These are phyloP conservation scores for Begonia masoniana DNA, from an alignment of 306 rosid species.

Conservation along the genomic window DNA sequence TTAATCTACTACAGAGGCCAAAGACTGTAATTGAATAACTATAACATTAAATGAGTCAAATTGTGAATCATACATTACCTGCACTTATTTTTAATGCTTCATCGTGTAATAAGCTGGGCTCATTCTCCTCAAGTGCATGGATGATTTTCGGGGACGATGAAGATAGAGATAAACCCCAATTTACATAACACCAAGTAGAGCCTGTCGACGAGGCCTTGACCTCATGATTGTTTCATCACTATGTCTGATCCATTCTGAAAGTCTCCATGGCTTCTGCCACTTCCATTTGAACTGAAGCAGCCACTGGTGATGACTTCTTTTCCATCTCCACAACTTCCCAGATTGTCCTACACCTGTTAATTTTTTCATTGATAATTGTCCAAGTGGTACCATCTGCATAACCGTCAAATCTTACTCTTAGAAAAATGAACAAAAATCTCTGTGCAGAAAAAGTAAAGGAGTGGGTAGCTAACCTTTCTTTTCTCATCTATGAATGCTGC, in stretches of 20 bases:
- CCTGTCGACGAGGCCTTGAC: constrained; percentile 65
- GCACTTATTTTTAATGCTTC: constrained; percentile 19
- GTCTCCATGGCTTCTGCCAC: constrained; percentile 99
- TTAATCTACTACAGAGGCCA: no score
- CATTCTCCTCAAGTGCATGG: constrained; percentile 23
- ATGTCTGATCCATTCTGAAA: constrained; percentile 84
- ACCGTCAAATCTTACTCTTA: constrained; percentile 16
- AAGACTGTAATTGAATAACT: no score
- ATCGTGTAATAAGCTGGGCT: constrained; percentile 22
- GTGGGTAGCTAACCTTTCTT: constrained; percentile 47
- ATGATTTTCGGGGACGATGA: constrained; percentile 21
- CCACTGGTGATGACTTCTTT: constrained; percentile 99
- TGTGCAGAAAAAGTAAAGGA: constrained; percentile 11
- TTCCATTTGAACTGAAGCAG: constrained; percentile 92
- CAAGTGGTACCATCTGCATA: constrained; percentile 80
- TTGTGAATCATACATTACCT: constrained; percentile 17
- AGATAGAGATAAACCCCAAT: constrained; percentile 21
- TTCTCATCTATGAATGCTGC: constrained; percentile 57
- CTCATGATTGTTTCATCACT: constrained; percentile 86
- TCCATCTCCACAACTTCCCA: constrained; percentile 98
- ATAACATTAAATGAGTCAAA: background rate
- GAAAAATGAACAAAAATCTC: constrained; percentile 13
- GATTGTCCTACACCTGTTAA: constrained; percentile 69
- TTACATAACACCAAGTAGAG: constrained; percentile 39
- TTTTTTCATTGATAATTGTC: constrained; percentile 72